Base-by-base conservation (phyloP, 805 yeast species). In the Candida parachauliodes region DNA sequence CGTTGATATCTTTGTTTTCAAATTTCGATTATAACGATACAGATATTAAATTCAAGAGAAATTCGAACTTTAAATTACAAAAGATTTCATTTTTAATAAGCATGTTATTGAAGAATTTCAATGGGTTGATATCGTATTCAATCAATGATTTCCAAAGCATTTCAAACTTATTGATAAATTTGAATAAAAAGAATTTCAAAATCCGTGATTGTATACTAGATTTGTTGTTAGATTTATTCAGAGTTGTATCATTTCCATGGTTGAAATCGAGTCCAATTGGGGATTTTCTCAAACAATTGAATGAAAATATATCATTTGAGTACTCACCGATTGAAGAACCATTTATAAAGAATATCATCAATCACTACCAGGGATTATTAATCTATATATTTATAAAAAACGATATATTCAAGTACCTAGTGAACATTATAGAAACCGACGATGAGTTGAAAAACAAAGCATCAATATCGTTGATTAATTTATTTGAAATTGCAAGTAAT, bases 111-210 rank as follows among this genome's bases (percentile, higher is more conserved):
- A 83, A 86, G 43, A 71, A 79, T 23, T 82, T 91, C 78, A 70
- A 83, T 9, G 99, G 98, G 0, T 51, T 88, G 8, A 70, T 81
- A 42, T 75, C 82, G 11, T 75, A 81, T 48, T 72, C 83, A 1
- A 68, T 74, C 39, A 66, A 80, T 45, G 61, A 77, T 41, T 81
- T 77, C 44, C 62, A 65, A 39, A 72, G 81, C 8, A 52, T 89
- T 16, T 65, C 62, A 28, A 76, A 77, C 37, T 60, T 89, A 20
- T 60, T 89, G 2, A 59, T 69, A 29, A 81, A 88, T 53, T 62
- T 93, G 29, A 59, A 65, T n/a, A 69, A 73, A 36, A 70, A 74
- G 39, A 73, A 77, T 8, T 67, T 77, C 1, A 55, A 68, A 26
- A 59, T 81, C 3, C 74, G 86, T 28, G 80, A 76, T 24, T 74